Percentiles rank a stretch among this genome's conserved stretches.
Evolutionary conservation across 805 yeast species (phyloP).

Genomic region (Myxozyma neotropica): DNA sequence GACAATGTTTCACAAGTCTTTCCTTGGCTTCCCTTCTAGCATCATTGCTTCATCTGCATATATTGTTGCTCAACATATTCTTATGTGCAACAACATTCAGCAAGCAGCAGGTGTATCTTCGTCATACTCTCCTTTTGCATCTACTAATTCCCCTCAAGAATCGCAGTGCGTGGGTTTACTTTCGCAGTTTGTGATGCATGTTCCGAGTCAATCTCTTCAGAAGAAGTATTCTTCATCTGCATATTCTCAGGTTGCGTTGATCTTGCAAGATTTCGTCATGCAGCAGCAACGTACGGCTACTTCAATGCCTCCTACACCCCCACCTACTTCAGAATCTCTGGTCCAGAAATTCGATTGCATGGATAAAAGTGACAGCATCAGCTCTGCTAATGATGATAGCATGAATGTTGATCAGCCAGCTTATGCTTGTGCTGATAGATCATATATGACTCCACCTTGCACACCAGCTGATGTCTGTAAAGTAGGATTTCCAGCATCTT

Average conservation of each 20-base stretch:
- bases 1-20: constrained; percentile 41
- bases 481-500: background rate
- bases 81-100: constrained; percentile 12
- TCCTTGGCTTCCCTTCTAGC: constrained; percentile 40
- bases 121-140: no score
- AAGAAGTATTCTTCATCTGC: constrained; percentile 44
- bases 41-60: constrained; percentile 44
- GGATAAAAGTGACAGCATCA: no score
- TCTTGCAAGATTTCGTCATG: constrained; percentile 33
- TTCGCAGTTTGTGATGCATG: constrained; percentile 41
- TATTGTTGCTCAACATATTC: constrained; percentile 40
- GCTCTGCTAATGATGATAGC: background rate
- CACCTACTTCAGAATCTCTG: constrained; percentile 23
- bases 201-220: constrained; percentile 44
- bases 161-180: constrained; percentile 42
- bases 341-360: constrained; percentile 1
- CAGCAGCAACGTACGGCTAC: constrained; percentile 23
- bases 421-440: background rate
- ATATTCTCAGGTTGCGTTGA: constrained; percentile 33
- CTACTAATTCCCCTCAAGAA: constrained; percentile 24
- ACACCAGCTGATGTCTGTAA: constrained; percentile 24
- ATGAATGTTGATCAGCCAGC: background rate
- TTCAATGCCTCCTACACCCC: constrained; percentile 31
- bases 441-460: constrained; percentile 30
- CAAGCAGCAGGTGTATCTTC: background rate